Percentiles rank a stretch among this genome's conserved stretches.
phyloP scores from a whole-genome alignment of 805 yeast genomes.

The Candida sakaeoensis region DNA sequence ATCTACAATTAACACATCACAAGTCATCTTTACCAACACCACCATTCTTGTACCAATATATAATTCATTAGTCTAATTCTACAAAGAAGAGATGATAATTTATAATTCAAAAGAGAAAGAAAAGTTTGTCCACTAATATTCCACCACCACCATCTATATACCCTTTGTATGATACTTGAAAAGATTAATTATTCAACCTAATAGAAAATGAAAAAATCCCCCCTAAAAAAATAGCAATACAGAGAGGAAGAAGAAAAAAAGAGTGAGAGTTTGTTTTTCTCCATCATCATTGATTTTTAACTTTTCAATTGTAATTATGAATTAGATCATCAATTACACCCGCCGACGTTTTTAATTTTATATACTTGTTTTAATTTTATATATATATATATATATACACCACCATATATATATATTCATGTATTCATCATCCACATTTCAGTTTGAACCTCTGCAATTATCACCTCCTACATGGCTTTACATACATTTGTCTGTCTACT shows the following conservation, averaged over 20 bases:
- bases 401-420: background rate
- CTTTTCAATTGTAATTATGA: too few relatives aligned
- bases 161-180: background rate
- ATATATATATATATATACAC: background rate
- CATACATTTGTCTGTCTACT: too few relatives aligned
- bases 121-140: too few relatives aligned
- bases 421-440: too few relatives aligned
- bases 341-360: slow-evolving; percentile 1
- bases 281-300: too few relatives aligned
- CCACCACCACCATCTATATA: background rate
- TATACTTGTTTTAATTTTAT: slow-evolving; percentile 1
- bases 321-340: background rate
- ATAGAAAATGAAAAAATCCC: too few relatives aligned
- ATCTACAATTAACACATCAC: background rate
- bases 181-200: background rate
- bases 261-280: too few relatives aligned
- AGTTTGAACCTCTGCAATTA: too few relatives aligned
- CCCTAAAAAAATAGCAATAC: too few relatives aligned
- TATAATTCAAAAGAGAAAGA: background rate
- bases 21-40: background rate
- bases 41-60: background rate
- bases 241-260: too few relatives aligned
- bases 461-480: too few relatives aligned
- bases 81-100: background rate
- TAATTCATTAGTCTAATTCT: background rate